Percentiles rank a stretch among this genome's conserved stretches.
Conservation (phyloP, 345 rosid species). For the Populus pruinosa region DNA sequence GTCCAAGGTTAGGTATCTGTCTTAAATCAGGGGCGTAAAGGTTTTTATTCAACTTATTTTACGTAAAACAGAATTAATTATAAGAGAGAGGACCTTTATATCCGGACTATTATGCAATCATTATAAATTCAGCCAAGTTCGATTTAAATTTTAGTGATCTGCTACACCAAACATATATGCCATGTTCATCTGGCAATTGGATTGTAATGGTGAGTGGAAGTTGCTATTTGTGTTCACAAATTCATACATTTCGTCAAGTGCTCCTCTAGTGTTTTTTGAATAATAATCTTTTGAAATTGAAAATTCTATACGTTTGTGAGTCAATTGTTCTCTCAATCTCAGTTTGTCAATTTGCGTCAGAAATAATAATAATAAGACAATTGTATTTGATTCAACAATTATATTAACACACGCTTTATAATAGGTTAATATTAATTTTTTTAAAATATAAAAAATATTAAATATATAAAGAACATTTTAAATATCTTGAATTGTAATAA, state of each 20-base stretch:
- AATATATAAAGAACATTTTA: too few species aligned
- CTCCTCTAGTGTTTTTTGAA: not conserved
- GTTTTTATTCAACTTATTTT: not conserved
- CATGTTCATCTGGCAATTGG: not conserved
- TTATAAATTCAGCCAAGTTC: not conserved
- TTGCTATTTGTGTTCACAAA: not conserved
- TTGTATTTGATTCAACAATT: too few species aligned
- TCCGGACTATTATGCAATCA: not conserved
- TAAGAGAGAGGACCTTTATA: not conserved
- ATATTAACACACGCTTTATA: too few species aligned
- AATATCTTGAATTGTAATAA: too few species aligned
- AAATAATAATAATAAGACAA: too few species aligned
- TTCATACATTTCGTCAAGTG: not conserved
- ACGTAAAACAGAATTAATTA: not conserved
- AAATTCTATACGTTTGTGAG: not conserved
- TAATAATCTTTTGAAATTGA: not conserved
- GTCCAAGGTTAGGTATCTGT: conserved; percentile 2
- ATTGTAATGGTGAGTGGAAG: not conserved
- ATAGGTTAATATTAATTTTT: too few species aligned
- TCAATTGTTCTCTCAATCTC: not conserved
- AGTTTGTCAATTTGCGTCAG: not conserved
- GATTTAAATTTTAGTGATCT: not conserved
- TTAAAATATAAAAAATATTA: too few species aligned
- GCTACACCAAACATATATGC: not conserved
- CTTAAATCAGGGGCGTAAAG: not conserved